Conservation (phyloP, 2,329 filamentous ascomycete species). For the Teratosphaeria zuluensis region DNA sequence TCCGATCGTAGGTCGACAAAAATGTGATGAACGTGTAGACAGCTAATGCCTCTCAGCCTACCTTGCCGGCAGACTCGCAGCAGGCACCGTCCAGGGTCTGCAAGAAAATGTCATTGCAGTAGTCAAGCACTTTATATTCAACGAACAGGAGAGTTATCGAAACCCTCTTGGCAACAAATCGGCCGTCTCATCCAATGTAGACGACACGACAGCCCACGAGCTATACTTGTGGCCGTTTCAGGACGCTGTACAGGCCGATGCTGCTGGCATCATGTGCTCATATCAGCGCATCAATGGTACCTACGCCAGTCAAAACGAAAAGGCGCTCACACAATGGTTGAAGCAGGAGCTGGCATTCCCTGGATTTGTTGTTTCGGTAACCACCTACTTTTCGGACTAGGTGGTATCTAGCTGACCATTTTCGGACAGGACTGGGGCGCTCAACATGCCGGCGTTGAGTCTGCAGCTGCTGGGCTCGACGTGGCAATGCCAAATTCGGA, state of each 20-base stretch:
- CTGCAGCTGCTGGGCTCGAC: too few species aligned
- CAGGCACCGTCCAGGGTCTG: conserved; percentile 9
- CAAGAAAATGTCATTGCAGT: conserved; percentile 27
- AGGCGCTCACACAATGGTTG: not conserved
- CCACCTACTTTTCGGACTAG: too few species aligned
- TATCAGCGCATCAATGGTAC: not conserved
- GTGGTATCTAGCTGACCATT: too few species aligned
- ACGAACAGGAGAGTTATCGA: conserved; percentile 47
- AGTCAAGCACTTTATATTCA: not conserved
- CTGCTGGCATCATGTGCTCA: not conserved
- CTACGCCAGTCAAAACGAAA: not conserved
- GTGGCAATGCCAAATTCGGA: too few species aligned
- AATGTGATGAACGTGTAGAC: not conserved
- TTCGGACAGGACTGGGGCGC: not conserved
- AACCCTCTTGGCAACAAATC: conserved; percentile 24
- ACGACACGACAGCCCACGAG: conserved; percentile 58
- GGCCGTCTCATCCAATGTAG: conserved; percentile 39
- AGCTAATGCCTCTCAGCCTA: conserved; percentile 2
- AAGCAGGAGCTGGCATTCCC: not conserved
- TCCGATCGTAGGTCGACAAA: conserved; percentile 17
- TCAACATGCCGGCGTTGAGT: not conserved
- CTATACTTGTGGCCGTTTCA: conserved; percentile 47
- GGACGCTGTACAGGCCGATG: not conserved
- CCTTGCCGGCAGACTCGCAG: conserved; percentile 9
- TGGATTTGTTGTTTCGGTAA: not conserved